Conservation (phyloP, 2,329 filamentous ascomycete genomes). For the Aspergillus fijiensis region DNA sequence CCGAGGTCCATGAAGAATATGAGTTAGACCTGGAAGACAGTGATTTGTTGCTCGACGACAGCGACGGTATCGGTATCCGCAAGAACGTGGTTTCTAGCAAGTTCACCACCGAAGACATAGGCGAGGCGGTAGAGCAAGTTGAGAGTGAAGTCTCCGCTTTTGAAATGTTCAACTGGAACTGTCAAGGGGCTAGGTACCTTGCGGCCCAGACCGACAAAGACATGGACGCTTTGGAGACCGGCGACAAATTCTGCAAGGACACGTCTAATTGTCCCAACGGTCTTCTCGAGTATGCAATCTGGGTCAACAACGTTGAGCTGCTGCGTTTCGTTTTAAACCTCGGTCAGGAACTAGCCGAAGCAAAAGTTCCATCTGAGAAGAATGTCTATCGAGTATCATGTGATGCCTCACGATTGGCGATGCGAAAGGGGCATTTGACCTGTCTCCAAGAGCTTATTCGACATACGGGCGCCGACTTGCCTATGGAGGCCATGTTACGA, state of each 20-base stretch:
- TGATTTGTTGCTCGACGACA: conserved; percentile 10
- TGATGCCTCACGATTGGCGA: conserved; percentile 41
- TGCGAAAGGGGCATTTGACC: conserved; percentile 39
- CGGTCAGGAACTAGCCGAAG: conserved; percentile 27
- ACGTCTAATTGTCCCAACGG: neutral
- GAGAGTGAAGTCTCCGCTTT: conserved; percentile 62
- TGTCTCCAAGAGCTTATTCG: conserved; percentile 60
- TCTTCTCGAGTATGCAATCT: conserved; percentile 50
- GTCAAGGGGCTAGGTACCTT: conserved; percentile 30
- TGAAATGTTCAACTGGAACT: conserved; percentile 49
- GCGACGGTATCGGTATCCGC: conserved; percentile 29
- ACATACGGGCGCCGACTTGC: conserved; percentile 66
- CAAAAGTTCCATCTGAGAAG: conserved; percentile 10
- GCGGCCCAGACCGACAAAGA: conserved; percentile 2
- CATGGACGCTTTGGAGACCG: neutral
- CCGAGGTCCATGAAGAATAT: conserved; percentile 40
- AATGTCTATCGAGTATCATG: conserved; percentile 18
- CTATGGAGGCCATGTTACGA: conserved; percentile 65
- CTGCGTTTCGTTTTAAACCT: conserved; percentile 61
- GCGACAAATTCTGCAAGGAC: neutral
- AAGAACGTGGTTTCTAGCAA: conserved; percentile 62
- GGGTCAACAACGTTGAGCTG: conserved; percentile 53
- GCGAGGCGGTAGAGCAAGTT: conserved; percentile 66
- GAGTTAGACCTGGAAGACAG: conserved; percentile 23
- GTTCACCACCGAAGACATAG: conserved; percentile 75